Evolutionary conservation across 345 rosid genomes (phyloP).

Genomic region (Euphorbia pulcherrima): DNA sequence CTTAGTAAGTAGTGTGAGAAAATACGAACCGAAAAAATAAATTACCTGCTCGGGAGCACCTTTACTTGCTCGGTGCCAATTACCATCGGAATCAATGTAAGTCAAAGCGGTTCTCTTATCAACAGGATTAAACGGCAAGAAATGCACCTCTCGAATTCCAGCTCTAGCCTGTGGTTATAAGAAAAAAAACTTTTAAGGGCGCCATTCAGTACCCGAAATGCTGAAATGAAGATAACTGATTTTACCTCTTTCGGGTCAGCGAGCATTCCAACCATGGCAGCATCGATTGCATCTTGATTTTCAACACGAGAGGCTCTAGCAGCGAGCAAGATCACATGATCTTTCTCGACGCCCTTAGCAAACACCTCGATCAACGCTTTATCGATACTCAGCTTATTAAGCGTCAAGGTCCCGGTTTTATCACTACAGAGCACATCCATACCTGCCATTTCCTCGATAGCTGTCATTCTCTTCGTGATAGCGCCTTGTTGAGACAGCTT

Average conservation of each 20-base stretch:
- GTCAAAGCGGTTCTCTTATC: conserved; percentile 63
- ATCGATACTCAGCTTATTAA: conserved; percentile 28
- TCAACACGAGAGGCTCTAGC: conserved; percentile 35
- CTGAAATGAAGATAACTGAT: neutral
- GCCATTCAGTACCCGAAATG: conserved; percentile 18
- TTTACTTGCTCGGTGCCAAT: conserved; percentile 60
- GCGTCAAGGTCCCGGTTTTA: conserved; percentile 29
- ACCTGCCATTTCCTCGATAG: conserved; percentile 32
- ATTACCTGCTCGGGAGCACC: conserved; percentile 63
- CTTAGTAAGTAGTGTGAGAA: no score
- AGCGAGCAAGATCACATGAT: conserved; percentile 25
- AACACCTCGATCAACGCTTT: conserved; percentile 27
- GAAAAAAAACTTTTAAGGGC: neutral
- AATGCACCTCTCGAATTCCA: conserved; percentile 39
- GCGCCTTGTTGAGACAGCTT: conserved; percentile 29
- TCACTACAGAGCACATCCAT: conserved; percentile 35
- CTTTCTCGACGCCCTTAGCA: conserved; percentile 25
- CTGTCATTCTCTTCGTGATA: conserved; percentile 31
- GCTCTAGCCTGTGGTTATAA: conserved; percentile 39
- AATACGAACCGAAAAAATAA: no score
- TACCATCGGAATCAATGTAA: conserved; percentile 43
- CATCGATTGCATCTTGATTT: conserved; percentile 35
- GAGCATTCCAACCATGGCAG: conserved; percentile 34
- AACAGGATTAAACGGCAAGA: conserved; percentile 52
- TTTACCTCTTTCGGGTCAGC: conserved; percentile 36